A percentile compares a stretch with the other conserved stretches of the same genome.
Evolutionary conservation across 2,329 filamentous ascomycete species (phyloP).

Genomic region (Pestalotiopsis sp.): DNA sequence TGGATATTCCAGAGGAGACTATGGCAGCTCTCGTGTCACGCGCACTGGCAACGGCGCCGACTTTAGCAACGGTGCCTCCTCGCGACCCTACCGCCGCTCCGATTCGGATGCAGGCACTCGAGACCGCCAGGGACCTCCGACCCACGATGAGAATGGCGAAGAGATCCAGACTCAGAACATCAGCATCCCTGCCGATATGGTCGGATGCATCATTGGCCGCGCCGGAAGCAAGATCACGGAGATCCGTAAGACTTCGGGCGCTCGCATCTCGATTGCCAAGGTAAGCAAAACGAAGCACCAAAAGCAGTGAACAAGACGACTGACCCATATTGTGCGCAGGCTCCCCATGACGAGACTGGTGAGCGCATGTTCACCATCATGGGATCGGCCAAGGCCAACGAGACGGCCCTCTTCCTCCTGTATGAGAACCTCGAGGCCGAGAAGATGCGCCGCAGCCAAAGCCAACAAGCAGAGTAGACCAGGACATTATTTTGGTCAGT

Average conservation of each 20-base stretch:
- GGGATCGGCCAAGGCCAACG: conserved; percentile 90
- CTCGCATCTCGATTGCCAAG: conserved; percentile 97
- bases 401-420: conserved; percentile 91
- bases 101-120: conserved; percentile 80
- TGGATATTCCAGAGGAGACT: conserved; percentile 47
- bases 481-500: not conserved
- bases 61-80: conserved; percentile 77
- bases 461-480: conserved; percentile 54
- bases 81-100: conserved; percentile 75
- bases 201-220: conserved; percentile 97
- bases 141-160: conserved; percentile 93
- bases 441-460: conserved; percentile 96
- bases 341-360: conserved; percentile 93
- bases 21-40: conserved; percentile 73
- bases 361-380: conserved; percentile 99
- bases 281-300: conserved; percentile 37
- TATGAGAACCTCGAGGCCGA: conserved; percentile 99
- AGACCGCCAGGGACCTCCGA: conserved; percentile 81
- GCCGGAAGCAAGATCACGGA: conserved; percentile 97
- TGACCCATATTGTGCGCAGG: conserved; percentile 40
- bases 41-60: conserved; percentile 97
- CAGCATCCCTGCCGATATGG: conserved; percentile 99
- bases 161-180: conserved; percentile 99
- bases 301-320: not conserved
- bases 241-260: conserved; percentile 94